A percentile compares a stretch with the other conserved stretches of the same genome.
Evolutionary conservation across 768 basidiomycete genomes (phyloP).

Genomic region (Collybiopsis luxurians): DNA sequence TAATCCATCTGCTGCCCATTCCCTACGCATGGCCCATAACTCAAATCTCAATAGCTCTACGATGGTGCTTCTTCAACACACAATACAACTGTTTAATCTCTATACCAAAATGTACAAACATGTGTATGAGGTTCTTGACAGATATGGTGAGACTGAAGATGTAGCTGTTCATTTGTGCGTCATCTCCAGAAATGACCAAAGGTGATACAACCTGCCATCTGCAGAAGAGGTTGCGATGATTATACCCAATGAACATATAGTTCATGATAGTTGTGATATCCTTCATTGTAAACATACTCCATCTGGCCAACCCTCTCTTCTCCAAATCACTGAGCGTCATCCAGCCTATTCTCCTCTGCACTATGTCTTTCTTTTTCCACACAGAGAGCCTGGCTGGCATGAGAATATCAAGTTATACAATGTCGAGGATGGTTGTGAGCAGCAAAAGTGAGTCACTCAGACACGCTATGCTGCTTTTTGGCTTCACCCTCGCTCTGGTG

Average conservation of each 20-base stretch:
- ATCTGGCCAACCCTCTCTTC: conserved; percentile 17
- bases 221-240: conserved; percentile 41
- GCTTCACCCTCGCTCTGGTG: conserved; percentile 19
- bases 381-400: conserved; percentile 37
- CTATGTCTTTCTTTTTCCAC: conserved; percentile 43
- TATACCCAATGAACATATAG: conserved; percentile 28
- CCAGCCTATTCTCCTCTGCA: conserved; percentile 35
- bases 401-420: conserved; percentile 16
- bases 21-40: not conserved
- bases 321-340: conserved; percentile 30
- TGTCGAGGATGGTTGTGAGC: not conserved
- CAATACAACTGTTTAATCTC: conserved; percentile 1
- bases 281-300: conserved; percentile 20
- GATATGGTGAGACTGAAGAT: not conserved
- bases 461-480: conserved; percentile 25
- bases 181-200: conserved; percentile 21
- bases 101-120: conserved; percentile 16
- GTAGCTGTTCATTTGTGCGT: conserved; percentile 7
- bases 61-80: conserved; percentile 13
- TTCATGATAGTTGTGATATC: conserved; percentile 27
- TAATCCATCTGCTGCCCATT: conserved; percentile 22
- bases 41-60: conserved; percentile 10
- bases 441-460: conserved; percentile 17
- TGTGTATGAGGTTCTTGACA: conserved; percentile 17
- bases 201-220: conserved; percentile 43